These are phyloP conservation scores for Cucurbita ficifolia DNA, from an alignment of 306 rosid genomes.

Conservation along the genomic window DNA sequence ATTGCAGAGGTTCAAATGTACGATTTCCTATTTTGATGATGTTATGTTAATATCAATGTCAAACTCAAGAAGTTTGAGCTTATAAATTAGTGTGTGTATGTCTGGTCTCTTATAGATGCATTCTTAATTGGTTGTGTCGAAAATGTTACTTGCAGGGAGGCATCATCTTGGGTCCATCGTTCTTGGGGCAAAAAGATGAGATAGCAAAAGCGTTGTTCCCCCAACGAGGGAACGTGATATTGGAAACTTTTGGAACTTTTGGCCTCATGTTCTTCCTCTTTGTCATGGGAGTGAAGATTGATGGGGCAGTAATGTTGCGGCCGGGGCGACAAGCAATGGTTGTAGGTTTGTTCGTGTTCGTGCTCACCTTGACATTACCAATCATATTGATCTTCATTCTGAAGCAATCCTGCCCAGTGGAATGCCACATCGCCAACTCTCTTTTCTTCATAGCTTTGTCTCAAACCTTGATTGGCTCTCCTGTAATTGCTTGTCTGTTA, in stretches of 20 bases:
- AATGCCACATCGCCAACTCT: not conserved
- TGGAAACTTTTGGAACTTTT: conserved; percentile 27
- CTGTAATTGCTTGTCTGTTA: conserved; percentile 25
- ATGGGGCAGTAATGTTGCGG: conserved; percentile 11
- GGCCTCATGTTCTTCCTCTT: conserved; percentile 40
- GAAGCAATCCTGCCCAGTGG: not conserved
- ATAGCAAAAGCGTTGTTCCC: conserved; percentile 27
- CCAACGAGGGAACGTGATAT: conserved; percentile 9
- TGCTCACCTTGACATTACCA: conserved; percentile 8
- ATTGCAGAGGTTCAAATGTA: not conserved
- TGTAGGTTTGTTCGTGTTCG: conserved; percentile 24
- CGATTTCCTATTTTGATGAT: not conserved
- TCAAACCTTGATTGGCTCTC: conserved; percentile 28
- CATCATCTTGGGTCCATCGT: conserved; percentile 43
- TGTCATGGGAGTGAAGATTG: conserved; percentile 30
- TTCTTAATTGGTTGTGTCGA: not conserved
- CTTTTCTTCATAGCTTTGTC: conserved; percentile 19
- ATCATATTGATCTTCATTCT: not conserved
- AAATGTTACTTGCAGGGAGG: conserved; percentile 29
- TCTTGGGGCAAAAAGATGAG: conserved; percentile 18
- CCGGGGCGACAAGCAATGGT: conserved; percentile 25
- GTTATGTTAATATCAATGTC: not conserved
- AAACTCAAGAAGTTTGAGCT: not conserved
- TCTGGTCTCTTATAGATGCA: not conserved
- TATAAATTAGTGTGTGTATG: not conserved